Percentiles rank a stretch among this genome's conserved stretches.
Evolutionary conservation across 1,139 yeast genomes (phyloP).

Genomic region (Debaryomycetaceae sp.): DNA sequence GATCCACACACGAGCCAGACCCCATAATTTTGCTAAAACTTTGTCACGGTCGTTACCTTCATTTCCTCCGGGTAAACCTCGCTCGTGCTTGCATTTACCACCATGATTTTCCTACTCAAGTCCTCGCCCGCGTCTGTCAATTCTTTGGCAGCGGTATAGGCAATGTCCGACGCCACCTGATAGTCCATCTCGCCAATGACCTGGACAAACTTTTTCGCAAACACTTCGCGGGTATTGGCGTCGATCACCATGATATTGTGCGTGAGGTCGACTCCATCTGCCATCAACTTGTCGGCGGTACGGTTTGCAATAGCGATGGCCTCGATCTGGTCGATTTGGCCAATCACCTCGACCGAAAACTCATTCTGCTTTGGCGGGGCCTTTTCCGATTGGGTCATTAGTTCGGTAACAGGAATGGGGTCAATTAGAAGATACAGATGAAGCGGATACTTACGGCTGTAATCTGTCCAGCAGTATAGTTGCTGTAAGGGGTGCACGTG

Average conservation of each 20-base stretch:
- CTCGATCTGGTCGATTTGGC: constrained; percentile 20
- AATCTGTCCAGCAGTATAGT: too few species aligned
- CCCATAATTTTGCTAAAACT: too few species aligned
- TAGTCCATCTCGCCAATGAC: not conserved
- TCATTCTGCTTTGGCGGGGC: too few species aligned
- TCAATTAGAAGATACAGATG: too few species aligned
- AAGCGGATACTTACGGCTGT: too few species aligned
- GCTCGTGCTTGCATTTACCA: constrained; percentile 21
- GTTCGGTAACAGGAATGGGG: too few species aligned
- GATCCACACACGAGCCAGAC: too few species aligned
- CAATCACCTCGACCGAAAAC: constrained; percentile 28
- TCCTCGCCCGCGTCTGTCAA: constrained; percentile 11
- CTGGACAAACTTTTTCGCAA: constrained; percentile 11
- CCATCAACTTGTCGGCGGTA: constrained; percentile 23
- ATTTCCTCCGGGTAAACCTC: not conserved
- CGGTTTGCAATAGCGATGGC: constrained; percentile 27
- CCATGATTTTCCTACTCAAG: constrained; percentile 17
- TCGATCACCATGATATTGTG: constrained; percentile 27
- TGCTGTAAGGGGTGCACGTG: too few species aligned
- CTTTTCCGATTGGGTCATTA: too few species aligned
- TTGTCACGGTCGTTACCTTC: not conserved
- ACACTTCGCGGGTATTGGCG: constrained; percentile 23
- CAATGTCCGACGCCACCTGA: constrained; percentile 5
- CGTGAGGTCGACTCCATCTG: constrained; percentile 24
- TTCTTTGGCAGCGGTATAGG: constrained; percentile 24